These are phyloP conservation scores for Globisporangium recalcitrans DNA, from an alignment of 352 stramenopile species.

Conservation along the genomic window DNA sequence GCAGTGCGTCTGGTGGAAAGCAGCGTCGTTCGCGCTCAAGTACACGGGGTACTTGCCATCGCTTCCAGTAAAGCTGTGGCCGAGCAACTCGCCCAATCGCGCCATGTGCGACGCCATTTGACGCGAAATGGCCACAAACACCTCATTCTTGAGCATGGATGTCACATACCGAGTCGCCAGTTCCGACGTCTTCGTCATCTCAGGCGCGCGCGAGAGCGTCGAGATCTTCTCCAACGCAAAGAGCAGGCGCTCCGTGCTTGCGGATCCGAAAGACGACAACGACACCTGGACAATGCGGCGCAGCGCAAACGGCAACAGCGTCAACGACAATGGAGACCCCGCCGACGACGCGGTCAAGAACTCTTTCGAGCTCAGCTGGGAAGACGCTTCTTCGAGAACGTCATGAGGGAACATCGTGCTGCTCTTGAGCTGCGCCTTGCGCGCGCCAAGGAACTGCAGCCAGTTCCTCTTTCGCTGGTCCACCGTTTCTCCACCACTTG, in stretches of 20 bases:
- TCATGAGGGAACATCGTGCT: conserved; percentile 23
- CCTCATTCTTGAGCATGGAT: conserved; percentile 43
- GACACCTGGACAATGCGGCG: conserved; percentile 45
- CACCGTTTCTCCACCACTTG: background rate
- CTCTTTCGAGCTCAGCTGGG: conserved; percentile 42
- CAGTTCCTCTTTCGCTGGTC: conserved; percentile 18
- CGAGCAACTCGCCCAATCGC: conserved; percentile 21
- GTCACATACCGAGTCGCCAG: conserved; percentile 49
- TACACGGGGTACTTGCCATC: conserved; percentile 33
- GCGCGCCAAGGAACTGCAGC: conserved; percentile 30
- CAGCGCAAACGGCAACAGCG: conserved; percentile 52
- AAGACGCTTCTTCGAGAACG: conserved; percentile 34
- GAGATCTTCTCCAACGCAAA: conserved; percentile 63
- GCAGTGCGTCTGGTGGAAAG: conserved; percentile 29
- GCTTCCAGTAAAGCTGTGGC: background rate
- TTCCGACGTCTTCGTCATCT: conserved; percentile 9
- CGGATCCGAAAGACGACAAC: conserved; percentile 24
- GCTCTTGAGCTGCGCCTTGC: conserved; percentile 10
- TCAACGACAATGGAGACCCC: conserved; percentile 18
- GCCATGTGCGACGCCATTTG: conserved; percentile 23
- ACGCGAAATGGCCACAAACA: conserved; percentile 29
- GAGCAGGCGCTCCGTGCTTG: conserved; percentile 46
- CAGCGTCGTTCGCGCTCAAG: conserved; percentile 44
- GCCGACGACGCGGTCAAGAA: conserved; percentile 34
- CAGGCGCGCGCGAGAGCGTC: conserved; percentile 6